Evolutionary conservation across 106 monocot species (phyloP), one percentile per base, ranked within the genome.

Genomic region (Acorus gramineus): DNA sequence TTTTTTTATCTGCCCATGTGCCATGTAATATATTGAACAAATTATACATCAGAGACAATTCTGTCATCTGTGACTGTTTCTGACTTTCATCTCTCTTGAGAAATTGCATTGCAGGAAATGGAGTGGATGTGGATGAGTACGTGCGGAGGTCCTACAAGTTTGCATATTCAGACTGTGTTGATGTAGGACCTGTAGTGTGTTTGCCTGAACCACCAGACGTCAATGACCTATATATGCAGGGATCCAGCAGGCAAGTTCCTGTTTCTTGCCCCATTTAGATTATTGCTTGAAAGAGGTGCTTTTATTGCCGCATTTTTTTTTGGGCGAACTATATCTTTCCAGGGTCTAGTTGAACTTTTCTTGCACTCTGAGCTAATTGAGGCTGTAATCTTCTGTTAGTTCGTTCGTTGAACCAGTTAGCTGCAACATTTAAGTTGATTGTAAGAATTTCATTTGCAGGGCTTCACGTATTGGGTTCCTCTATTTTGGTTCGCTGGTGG

Each of bases 111-210:
- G 4, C 75, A 96, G 95, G 90, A 74, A 87, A 51, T 78, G 95
- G 90, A 70, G 79, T 96, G 67, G 83, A 96, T 82, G 80, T 96
- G 58, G 90, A 96, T 81, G 95, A 85, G 65, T 96, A 96, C 85
- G 90, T 96, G 47, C 74, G 84, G 49, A 82, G 78, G 73, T 85
- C 90, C 55, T 96, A 96, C 59, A 96, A 85, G 60, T 90, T 90
- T 81, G 90, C 95, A 69, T 90, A 90, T 73, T 85, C 95, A 66
- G 95, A 96, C 75, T 96, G 87, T 62, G 78, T 96, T 69, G 95
- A 96, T 81, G 95, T 83, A 53, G 95, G 87, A 11, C 95, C 95
- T 64, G 68, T 96, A 75, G 66, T 85, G 47, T 82, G 77, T 64
- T 77, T 82, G 61, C 85, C 90, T 62, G 95, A 96, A 51, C 87